Base-by-base conservation (phyloP, 768 basidiomycete species). In the Crepidotus variabilis region DNA sequence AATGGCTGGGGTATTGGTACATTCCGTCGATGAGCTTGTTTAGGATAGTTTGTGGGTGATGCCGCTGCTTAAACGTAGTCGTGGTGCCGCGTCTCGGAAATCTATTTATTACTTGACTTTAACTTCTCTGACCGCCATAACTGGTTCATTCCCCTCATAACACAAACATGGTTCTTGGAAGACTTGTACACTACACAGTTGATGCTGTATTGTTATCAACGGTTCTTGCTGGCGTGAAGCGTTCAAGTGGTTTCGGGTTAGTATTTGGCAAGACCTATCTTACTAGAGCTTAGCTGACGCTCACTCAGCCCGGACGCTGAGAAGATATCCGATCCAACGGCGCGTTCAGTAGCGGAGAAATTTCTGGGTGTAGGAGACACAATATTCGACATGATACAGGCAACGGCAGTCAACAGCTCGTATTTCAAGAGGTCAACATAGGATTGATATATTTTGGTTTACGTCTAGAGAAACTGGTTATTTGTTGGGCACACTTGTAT, bases 181-280 rank as follows among this genome's bases (percentile, higher is more conserved):
- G 85, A 70, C 70, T 97, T 16, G 72, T 87, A 33, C 94, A 96
- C 70, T 94, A 90, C 63, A 81, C 89, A 22, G 72, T 90, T 47
- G 96, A 98, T 67, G 90, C 88, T 13, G 82, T 92, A 51, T 78
- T 98, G 33, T 62, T 98, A 35, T 94, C 94, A 14, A 92, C 96
- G 11, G 81, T 98, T 6, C 72, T 95, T 39, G 96, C 96, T 36
- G 96, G 96, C 28, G 87, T 98, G 57, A 86, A 87, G 69, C 85
- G 92, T 57, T 88, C 93, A 16, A 95, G 88, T 57, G 95, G 95
- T 34, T 94, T 93, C 74, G 73, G 81, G 95, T 97, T 67, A 71
- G 94, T 87, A 22, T 22, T 50, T 34, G 51, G 48, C 61, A 39
- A 48, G 51, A 20, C 1, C 55, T 34, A 36, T 11, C 13, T 45